These are phyloP conservation scores for Vitis hybrid DNA, from an alignment of 177 flowering plant species.

Conservation along the genomic window DNA sequence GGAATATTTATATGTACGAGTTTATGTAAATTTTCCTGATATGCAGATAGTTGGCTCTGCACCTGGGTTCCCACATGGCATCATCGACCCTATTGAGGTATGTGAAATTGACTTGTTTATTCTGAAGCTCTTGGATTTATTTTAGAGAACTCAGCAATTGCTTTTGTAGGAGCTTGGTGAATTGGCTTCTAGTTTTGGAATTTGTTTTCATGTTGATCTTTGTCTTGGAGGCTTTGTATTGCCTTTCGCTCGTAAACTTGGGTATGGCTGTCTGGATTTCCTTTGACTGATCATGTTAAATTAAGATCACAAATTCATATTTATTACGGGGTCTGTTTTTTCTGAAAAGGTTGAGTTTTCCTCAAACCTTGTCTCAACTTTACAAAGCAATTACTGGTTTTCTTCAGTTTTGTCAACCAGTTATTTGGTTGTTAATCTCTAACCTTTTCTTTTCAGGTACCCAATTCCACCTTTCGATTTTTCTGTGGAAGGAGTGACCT, in stretches of 20 bases:
- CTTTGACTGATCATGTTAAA: not conserved
- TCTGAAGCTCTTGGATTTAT: not conserved
- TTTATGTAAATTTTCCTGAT: slow-evolving; percentile 10
- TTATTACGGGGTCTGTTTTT: slow-evolving; percentile 4
- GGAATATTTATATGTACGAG: not conserved
- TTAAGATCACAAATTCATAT: not conserved
- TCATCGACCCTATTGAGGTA: slow-evolving; percentile 95
- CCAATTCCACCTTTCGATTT: slow-evolving; percentile 87
- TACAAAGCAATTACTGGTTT: not conserved
- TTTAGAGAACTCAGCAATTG: not conserved
- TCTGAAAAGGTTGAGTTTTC: not conserved
- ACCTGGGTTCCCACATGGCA: slow-evolving; percentile 98
- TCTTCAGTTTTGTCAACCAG: not conserved
- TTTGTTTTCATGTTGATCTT: slow-evolving; percentile 95
- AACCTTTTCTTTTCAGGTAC: slow-evolving; percentile 47
- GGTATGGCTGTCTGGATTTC: slow-evolving; percentile 45
- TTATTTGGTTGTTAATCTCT: not conserved
- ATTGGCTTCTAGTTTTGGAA: slow-evolving; percentile 66
- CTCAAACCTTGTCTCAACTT: too few species aligned
- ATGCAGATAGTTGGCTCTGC: slow-evolving; percentile 97
- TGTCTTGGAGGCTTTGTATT: slow-evolving; percentile 98
- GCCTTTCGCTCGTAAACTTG: slow-evolving; percentile 96
- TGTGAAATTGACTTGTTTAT: slow-evolving; percentile 8
- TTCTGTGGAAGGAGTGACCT: slow-evolving; percentile 89
- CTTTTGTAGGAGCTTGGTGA: slow-evolving; percentile 84